These are phyloP conservation scores for Monosporascus sp. DNA, from an alignment of 2,329 filamentous ascomycete genomes.

Conservation along the genomic window DNA sequence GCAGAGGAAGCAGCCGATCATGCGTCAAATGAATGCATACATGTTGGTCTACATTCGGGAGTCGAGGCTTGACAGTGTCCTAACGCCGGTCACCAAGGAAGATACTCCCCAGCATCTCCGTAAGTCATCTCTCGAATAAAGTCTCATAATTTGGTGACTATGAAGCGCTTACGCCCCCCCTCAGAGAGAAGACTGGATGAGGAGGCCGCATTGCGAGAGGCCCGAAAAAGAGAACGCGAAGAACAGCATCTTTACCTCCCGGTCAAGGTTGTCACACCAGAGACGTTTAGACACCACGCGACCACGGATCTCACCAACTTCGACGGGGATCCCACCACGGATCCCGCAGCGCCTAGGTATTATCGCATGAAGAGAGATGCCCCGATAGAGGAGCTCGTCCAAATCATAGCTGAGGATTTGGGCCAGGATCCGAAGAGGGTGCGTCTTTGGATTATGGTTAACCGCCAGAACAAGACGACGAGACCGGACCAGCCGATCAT, in stretches of 20 bases:
- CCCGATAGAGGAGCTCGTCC: slow-evolving; percentile 69
- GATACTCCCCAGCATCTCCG: slow-evolving; percentile 79
- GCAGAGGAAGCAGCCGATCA: slow-evolving; percentile 53
- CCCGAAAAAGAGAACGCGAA: slow-evolving; percentile 78
- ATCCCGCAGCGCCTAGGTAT: slow-evolving; percentile 63
- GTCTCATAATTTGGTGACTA: not conserved
- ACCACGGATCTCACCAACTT: slow-evolving; percentile 76
- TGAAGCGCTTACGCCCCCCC: slow-evolving; percentile 6
- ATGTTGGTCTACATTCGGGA: slow-evolving; percentile 98
- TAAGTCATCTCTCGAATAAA: slow-evolving; percentile 36
- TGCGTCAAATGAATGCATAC: slow-evolving; percentile 80
- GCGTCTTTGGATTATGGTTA: slow-evolving; percentile 95
- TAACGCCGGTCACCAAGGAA: slow-evolving; percentile 68
- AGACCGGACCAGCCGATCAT: slow-evolving; percentile 83
- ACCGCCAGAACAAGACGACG: slow-evolving; percentile 94
- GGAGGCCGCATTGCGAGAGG: slow-evolving; percentile 71
- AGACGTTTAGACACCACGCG: slow-evolving; percentile 74
- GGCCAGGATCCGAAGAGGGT: slow-evolving; percentile 63
- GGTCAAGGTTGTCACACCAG: slow-evolving; percentile 73
- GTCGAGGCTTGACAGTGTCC: slow-evolving; percentile 73
- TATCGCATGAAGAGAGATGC: slow-evolving; percentile 73
- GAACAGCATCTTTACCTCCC: slow-evolving; percentile 91
- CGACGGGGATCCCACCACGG: slow-evolving; percentile 49
- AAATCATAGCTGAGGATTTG: slow-evolving; percentile 64
- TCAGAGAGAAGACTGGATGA: slow-evolving; percentile 70